These are phyloP conservation scores for Fusarium temperatum DNA, from an alignment of 2,329 filamentous ascomycete genomes.

Conservation along the genomic window DNA sequence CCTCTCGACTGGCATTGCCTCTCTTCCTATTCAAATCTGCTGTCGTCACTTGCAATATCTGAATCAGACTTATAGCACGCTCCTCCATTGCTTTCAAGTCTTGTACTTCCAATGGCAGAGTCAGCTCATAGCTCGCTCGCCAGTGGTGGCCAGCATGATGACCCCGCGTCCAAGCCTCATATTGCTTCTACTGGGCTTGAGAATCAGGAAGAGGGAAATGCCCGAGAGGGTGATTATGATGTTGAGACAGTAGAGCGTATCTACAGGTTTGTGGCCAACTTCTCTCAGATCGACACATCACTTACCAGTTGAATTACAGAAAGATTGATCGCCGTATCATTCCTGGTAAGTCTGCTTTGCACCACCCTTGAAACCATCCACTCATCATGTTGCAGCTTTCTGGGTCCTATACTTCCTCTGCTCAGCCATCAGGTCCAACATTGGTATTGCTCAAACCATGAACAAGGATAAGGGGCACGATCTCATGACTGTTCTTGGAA, in stretches of 20 bases:
- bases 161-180: constrained; percentile 32
- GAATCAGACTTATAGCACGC: constrained; percentile 56
- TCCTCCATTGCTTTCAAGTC: constrained; percentile 61
- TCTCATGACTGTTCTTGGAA: constrained; percentile 73
- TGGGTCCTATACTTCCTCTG: constrained; percentile 93
- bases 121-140: constrained; percentile 42
- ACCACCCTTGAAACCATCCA: neutral
- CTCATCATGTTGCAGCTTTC: constrained; percentile 65
- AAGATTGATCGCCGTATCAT: constrained; percentile 69
- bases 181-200: constrained; percentile 32
- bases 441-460: constrained; percentile 95
- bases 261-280: constrained; percentile 49
- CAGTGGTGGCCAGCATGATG: constrained; percentile 47
- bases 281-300: neutral
- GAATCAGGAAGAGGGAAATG: constrained; percentile 45
- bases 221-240: constrained; percentile 55
- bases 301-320: constrained; percentile 26
- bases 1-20: constrained; percentile 36
- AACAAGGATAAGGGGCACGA: constrained; percentile 77
- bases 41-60: neutral
- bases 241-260: constrained; percentile 63
- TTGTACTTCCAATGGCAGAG: constrained; percentile 54
- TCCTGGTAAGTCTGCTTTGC: constrained; percentile 54
- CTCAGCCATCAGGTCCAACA: constrained; percentile 90
- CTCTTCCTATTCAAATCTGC: constrained; percentile 28